phyloP scores from a whole-genome alignment of 1,284 basidiomycete genomes.

The Dichomitus squalens region DNA sequence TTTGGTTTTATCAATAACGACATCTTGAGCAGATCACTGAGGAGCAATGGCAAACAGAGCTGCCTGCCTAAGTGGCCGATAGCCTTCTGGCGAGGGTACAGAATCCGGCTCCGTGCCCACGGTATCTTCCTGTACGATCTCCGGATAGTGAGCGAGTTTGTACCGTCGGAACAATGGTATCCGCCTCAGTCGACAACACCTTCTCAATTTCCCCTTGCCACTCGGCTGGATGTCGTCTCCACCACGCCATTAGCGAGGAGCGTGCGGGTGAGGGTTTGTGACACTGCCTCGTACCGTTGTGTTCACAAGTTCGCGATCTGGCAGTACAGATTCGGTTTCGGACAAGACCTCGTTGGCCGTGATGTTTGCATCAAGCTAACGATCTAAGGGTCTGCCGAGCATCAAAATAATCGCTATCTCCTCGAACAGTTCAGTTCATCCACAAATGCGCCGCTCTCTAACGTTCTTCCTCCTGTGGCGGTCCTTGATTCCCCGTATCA shows the following conservation, averaged over 20 bases:
- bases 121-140: not conserved
- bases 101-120: not conserved
- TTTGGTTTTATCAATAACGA: too few species aligned
- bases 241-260: not conserved
- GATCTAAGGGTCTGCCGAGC: not conserved
- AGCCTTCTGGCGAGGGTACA: not conserved
- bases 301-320: too few species aligned
- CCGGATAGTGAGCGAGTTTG: not conserved
- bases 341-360: not conserved
- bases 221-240: not conserved
- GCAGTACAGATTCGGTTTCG: not conserved
- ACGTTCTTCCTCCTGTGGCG: slow-evolving; percentile 3
- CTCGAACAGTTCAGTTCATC: not conserved
- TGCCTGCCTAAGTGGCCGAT: too few species aligned
- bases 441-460: not conserved
- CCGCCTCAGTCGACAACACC: not conserved
- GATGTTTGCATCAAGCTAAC: slow-evolving; percentile 4
- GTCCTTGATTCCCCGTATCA: slow-evolving; percentile 3
- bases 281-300: too few species aligned
- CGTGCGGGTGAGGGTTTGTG: not conserved
- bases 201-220: not conserved
- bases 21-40: too few species aligned
- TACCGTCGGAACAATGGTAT: not conserved
- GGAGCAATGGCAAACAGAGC: too few species aligned
- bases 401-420: not conserved